Evolutionary conservation across 2,329 filamentous ascomycete species (phyloP).

Genomic region (Aspergillus caelatus): DNA sequence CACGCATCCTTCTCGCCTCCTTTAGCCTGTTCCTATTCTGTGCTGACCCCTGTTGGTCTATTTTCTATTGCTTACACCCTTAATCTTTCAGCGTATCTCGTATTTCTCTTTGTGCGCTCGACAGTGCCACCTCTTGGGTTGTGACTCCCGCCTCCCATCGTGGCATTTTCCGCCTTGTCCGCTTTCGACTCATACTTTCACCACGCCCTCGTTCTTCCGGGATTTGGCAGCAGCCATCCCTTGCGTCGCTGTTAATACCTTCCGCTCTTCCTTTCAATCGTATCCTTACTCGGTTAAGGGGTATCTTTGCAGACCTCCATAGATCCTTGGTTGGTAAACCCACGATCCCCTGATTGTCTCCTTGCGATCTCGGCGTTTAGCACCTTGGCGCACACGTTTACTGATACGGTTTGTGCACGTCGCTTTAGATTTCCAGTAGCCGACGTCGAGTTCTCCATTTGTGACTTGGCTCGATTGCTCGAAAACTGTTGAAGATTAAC

Average conservation of each 20-base stretch:
- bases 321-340: background rate
- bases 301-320: background rate
- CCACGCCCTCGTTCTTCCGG: slow-evolving; percentile 3
- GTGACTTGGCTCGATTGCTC: background rate
- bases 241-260: slow-evolving; percentile 12
- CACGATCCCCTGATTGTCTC: background rate
- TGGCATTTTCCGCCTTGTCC: slow-evolving; percentile 23
- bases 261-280: slow-evolving; percentile 1
- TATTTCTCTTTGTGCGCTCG: slow-evolving; percentile 20
- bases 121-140: slow-evolving; percentile 20
- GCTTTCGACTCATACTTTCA: slow-evolving; percentile 22
- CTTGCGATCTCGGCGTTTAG: background rate
- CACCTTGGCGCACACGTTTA: slow-evolving; percentile 2
- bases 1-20: slow-evolving; percentile 18
- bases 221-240: slow-evolving; percentile 13
- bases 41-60: slow-evolving; percentile 6
- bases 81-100: slow-evolving; percentile 18
- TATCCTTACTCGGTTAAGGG: slow-evolving; percentile 5
- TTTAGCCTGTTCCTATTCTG: slow-evolving; percentile 6
- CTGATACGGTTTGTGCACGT: background rate
- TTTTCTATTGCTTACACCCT: slow-evolving; percentile 17
- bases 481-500: background rate
- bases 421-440: background rate
- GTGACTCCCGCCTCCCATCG: slow-evolving; percentile 24
- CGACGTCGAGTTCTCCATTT: background rate